These are phyloP conservation scores for Phylloporus scabripes DNA, from an alignment of 768 basidiomycete species.

Conservation along the genomic window DNA sequence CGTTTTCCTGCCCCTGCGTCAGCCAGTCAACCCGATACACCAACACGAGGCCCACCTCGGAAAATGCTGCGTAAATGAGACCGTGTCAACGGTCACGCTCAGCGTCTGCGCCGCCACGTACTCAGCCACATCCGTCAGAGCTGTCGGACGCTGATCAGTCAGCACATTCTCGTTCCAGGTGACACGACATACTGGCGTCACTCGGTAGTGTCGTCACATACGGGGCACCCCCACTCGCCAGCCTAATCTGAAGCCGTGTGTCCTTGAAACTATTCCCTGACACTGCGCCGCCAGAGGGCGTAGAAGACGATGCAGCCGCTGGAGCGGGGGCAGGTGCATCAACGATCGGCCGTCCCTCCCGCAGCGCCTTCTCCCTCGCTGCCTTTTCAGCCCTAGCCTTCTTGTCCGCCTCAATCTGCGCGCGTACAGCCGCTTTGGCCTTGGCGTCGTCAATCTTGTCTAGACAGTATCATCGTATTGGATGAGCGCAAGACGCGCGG, in stretches of 20 bases:
- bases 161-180: background rate
- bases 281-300: conserved; percentile 19
- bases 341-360: conserved; percentile 62
- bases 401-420: conserved; percentile 94
- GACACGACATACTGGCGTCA: conserved; percentile 56
- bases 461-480: conserved; percentile 23
- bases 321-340: conserved; percentile 30
- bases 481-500: background rate
- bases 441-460: conserved; percentile 89
- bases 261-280: conserved; percentile 77
- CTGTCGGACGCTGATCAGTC: conserved; percentile 32
- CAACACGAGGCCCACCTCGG: conserved; percentile 54
- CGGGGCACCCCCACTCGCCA: conserved; percentile 73
- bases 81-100: conserved; percentile 67
- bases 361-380: conserved; percentile 85
- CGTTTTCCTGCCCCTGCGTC: conserved; percentile 56
- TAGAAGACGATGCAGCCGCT: conserved; percentile 23
- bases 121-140: conserved; percentile 81
- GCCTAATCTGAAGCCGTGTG: conserved; percentile 85
- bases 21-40: background rate
- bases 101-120: conserved; percentile 74
- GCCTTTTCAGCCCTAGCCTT: conserved; percentile 80
- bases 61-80: conserved; percentile 75
- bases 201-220: conserved; percentile 77
- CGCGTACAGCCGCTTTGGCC: conserved; percentile 82